phyloP scores from a whole-genome alignment of 768 basidiomycete genomes.

The Leccinum pellstonianum region DNA sequence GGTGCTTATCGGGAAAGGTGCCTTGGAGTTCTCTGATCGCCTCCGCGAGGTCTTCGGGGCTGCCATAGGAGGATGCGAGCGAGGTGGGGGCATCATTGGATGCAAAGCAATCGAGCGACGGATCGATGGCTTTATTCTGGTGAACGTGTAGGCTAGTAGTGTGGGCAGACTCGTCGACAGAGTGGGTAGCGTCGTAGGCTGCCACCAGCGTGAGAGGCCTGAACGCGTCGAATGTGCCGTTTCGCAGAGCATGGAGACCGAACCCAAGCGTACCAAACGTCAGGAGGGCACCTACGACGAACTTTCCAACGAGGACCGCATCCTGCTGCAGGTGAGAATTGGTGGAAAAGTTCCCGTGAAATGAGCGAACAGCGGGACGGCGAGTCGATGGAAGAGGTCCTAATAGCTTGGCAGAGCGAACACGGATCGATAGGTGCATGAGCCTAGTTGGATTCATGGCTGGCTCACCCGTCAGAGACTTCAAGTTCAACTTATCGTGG shows the following conservation, averaged over 20 bases:
- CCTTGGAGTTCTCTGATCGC: slow-evolving; percentile 55
- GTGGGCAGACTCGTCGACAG: background rate
- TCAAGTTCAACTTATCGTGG: background rate
- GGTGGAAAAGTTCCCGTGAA: background rate
- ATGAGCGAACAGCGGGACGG: background rate
- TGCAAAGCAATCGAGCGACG: background rate
- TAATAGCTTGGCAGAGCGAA: background rate
- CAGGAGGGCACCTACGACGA: slow-evolving; percentile 21
- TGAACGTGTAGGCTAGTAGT: background rate
- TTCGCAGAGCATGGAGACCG: slow-evolving; percentile 18
- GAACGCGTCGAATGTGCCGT: background rate
- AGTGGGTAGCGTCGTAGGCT: background rate
- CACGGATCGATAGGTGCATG: background rate
- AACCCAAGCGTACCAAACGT: slow-evolving; percentile 20
- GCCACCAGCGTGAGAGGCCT: slow-evolving; percentile 5
- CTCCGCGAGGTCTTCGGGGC: slow-evolving; percentile 42
- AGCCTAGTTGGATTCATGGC: background rate
- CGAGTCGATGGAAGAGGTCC: background rate
- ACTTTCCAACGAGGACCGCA: slow-evolving; percentile 6
- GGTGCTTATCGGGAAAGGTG: slow-evolving; percentile 44
- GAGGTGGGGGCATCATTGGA: slow-evolving; percentile 1
- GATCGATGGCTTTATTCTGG: slow-evolving; percentile 1
- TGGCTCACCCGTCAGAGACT: background rate
- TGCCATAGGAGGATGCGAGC: slow-evolving; percentile 40
- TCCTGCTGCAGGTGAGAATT: slow-evolving; percentile 5